Evolutionary conservation across 23 red algal genomes (phyloP), one percentile per base, ranked within the genome.

Genomic region (Pyropia yezoensis): DNA sequence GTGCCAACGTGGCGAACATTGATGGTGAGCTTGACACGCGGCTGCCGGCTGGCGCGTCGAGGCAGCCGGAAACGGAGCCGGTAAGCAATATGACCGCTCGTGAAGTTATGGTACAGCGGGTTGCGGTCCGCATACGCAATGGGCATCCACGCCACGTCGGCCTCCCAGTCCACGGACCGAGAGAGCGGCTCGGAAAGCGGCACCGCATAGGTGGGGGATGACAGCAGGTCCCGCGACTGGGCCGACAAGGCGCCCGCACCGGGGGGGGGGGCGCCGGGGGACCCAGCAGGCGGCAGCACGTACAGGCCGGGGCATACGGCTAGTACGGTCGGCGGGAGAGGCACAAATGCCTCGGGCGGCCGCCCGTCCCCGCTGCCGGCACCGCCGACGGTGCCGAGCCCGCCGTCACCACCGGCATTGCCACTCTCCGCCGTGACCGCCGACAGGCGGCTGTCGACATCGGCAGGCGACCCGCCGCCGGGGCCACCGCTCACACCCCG

Each of bases 1-100:
- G 73, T 78, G 30, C 65, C 89, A n/a, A 83, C 71, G 50, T 95
- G 89, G 32, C 89, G 68, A 32, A 84, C 50, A 52, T 95, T 95
- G 20, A 87, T 1, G 58, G 70, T 71, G 25, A 95, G 32, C 5
- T 63, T 32, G 51, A 71, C 72, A 20, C 67, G 12, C 16, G 47
- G 6, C 51, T 69, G 62, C 63, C 55, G 54, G 1, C 60, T 8
- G 14, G 14, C 52, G 14, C 34, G 6, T 5, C 33, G 18, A 3
- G 24, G 50, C n/a, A 67, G 63, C 50, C 78, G 80, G 50, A 95
- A 95, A 1, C 63, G 49, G 7, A 81, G 57, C 12, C 80, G 73
- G 27, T 95, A 95, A 0, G 77, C 55, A 19, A 78, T 58, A 52
- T 95, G 82, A 1, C 89, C 89, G 63, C 65, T 68, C 14, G 73